Conservation (phyloP, 176 grass and related monocot species). For the Lolium rigidum region DNA sequence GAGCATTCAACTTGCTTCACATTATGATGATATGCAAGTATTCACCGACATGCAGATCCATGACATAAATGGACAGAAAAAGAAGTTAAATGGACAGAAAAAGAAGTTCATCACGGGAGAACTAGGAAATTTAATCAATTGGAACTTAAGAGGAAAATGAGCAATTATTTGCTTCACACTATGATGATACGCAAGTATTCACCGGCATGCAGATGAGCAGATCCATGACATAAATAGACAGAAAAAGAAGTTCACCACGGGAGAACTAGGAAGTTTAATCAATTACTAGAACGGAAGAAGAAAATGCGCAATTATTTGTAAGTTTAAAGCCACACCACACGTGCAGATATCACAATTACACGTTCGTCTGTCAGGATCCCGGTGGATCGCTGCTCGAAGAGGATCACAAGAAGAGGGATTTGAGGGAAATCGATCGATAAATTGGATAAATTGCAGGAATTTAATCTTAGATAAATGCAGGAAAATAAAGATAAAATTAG, state of each 20-base stretch:
- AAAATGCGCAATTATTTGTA: slow-evolving; percentile 23
- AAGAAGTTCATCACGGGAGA: background rate
- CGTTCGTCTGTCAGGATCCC: no score
- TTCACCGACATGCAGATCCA: background rate
- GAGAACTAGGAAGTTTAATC: slow-evolving; percentile 29
- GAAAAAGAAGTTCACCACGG: background rate
- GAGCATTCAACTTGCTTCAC: slow-evolving; percentile 5
- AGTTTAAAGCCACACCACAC: slow-evolving; percentile 58
- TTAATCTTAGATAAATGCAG: no score
- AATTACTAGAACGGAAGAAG: slow-evolving; percentile 13
- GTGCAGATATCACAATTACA: slow-evolving; percentile 63
- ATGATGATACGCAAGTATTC: slow-evolving; percentile 14
- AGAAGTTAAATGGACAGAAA: background rate
- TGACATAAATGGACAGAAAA: background rate
- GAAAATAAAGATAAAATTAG: no score
- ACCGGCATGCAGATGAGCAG: background rate
- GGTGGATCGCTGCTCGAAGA: no score
- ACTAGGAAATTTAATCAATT: slow-evolving; percentile 31
- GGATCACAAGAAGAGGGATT: no score
- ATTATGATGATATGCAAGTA: slow-evolving; percentile 22
- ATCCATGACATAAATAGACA: background rate
- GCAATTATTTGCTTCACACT: slow-evolving; percentile 13
- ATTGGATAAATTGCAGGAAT: no score
- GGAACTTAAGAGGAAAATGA: slow-evolving; percentile 17
- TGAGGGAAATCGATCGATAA: no score